Base-by-base conservation (phyloP, 1,284 basidiomycete species). In the Cutaneotrichosporon daszewskae region DNA sequence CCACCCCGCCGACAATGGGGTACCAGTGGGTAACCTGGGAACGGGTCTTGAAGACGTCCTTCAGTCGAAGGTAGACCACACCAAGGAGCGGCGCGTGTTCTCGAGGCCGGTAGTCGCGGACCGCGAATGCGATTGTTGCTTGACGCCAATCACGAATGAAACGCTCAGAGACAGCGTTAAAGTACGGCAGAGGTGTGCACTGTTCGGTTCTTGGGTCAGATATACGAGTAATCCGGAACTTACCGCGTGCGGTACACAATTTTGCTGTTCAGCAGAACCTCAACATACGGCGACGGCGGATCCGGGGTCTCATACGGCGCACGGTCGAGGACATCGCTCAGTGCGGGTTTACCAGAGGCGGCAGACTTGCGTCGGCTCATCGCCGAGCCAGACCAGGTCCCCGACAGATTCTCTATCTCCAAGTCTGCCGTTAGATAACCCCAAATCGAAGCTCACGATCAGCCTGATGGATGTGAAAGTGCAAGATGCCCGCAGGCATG, bases 211-310 rank as follows among this genome's bases (percentile, higher is more conserved):
- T n/a, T n/a, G n/a, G n/a, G n/a, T n/a, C n/a, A n/a, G n/a, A n/a
- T n/a, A n/a, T n/a, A n/a, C n/a, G n/a, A n/a, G n/a, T n/a, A n/a
- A n/a, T n/a, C n/a, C n/a, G n/a, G n/a, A n/a, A 13, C 69, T 69
- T n/a, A n/a, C 7, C 74, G 51, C 0, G 73, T 72, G 9, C 68
- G 59, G 46, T 70, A 75, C 9, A 74, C 57, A 24, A 71, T 57
- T 37, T 68, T 63, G 46, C 74, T 73, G 54, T 75, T 75, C 23
- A 75, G 52, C 24, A 72, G 65, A 24, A 75, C 71, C 37, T 73
- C 69, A 41, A 58, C 59, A 42, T 72, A 72, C n/a, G 69, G 55
- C 16, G 59, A 66, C 2, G 69, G 69, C 17, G 68, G 68, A 27
- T 65, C 61, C 3, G 59, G 53, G 38, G 64, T 63, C 40, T 72